These are phyloP conservation scores for Blastobotrys terrestris DNA, from an alignment of 805 yeast genomes.

Conservation along the genomic window DNA sequence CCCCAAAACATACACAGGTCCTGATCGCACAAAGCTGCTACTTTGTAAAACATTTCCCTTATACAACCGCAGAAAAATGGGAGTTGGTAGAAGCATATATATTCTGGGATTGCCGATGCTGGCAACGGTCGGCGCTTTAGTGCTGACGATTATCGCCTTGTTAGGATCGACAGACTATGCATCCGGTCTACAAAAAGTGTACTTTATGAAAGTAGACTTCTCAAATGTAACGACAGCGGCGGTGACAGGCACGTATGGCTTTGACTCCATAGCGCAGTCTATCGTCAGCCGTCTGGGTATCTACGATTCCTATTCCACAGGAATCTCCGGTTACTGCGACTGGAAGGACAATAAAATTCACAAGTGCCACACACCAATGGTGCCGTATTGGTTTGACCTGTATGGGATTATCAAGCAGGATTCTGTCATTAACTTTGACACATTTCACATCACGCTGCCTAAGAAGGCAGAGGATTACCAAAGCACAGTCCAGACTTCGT, in stretches of 20 bases:
- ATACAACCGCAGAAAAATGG: background rate
- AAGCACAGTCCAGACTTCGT: conserved; percentile 39
- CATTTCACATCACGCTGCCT: conserved; percentile 42
- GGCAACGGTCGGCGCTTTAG: conserved; percentile 35
- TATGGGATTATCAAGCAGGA: conserved; percentile 29
- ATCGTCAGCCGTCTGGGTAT: conserved; percentile 33
- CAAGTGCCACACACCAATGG: conserved; percentile 47
- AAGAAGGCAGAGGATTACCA: conserved; percentile 43
- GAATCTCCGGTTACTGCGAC: conserved; percentile 60
- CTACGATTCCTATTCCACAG: conserved; percentile 43
- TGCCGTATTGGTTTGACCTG: conserved; percentile 55
- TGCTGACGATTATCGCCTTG: conserved; percentile 45
- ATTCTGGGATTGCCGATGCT: background rate
- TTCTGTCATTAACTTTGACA: conserved; percentile 22
- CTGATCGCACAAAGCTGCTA: no score
- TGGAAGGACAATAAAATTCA: conserved; percentile 29
- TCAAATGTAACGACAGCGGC: conserved; percentile 26
- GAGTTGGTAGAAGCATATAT: background rate
- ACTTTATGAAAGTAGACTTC: conserved; percentile 43
- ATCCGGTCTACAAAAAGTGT: conserved; percentile 40
- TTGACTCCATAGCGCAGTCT: conserved; percentile 16
- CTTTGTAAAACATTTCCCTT: no score
- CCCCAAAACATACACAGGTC: background rate
- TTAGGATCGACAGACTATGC: conserved; percentile 45
- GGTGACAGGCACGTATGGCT: conserved; percentile 12